Percentiles rank a stretch among this genome's conserved stretches.
phyloP scores from a whole-genome alignment of 345 rosid genomes.

The Toxicodendron radicans region DNA sequence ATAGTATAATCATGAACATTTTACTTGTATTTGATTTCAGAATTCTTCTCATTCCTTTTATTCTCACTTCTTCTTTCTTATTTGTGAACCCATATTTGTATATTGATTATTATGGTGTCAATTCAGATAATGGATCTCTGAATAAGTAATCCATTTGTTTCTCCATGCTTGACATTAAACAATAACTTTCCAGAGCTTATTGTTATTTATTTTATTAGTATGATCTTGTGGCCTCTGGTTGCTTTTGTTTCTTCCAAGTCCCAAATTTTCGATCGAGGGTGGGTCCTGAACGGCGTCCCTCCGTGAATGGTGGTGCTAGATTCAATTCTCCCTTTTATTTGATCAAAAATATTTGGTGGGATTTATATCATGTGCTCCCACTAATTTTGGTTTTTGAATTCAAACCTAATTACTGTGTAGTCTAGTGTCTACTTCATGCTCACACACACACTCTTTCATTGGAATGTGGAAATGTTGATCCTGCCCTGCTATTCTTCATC shows the following conservation, averaged over 20 bases:
- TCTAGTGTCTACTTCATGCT: constrained; percentile 20
- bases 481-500: background rate
- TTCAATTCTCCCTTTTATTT: constrained; percentile 5
- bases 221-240: background rate
- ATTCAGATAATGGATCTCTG: background rate
- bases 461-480: constrained; percentile 19
- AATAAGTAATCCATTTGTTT: background rate
- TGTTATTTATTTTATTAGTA: background rate
- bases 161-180: background rate
- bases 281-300: too few relatives aligned
- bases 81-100: background rate
- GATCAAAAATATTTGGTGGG: constrained; percentile 19
- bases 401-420: background rate
- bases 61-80: background rate
- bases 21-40: constrained; percentile 45
- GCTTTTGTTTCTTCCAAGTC: background rate
- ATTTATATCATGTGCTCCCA: constrained; percentile 34
- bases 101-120: background rate
- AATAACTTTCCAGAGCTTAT: constrained; percentile 7
- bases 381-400: constrained; percentile 16
- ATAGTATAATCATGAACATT: constrained; percentile 46
- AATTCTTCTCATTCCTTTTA: constrained; percentile 30
- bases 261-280: constrained; percentile 10
- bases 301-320: too few relatives aligned
- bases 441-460: background rate